phyloP scores from a whole-genome alignment of 2,329 filamentous ascomycete species.

The Pestalotiopsis sp. region DNA sequence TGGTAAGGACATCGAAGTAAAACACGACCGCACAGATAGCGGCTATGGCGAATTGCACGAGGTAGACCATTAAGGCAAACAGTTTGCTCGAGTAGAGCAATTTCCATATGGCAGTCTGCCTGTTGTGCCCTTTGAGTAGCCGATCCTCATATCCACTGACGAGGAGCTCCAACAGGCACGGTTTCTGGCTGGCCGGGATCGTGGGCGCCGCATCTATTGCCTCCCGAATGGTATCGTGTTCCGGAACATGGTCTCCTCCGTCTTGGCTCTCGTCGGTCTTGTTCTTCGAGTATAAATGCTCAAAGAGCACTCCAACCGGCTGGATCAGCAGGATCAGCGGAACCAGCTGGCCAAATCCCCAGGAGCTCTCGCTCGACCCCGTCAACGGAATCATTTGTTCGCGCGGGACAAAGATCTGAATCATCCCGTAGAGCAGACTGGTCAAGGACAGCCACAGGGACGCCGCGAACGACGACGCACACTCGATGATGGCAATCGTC shows the following conservation, averaged over 20 bases:
- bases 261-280: not conserved
- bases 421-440: slow-evolving; percentile 11
- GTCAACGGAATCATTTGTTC: slow-evolving; percentile 11
- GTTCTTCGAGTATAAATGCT: slow-evolving; percentile 1
- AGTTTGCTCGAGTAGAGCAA: slow-evolving; percentile 11
- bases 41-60: slow-evolving; percentile 8
- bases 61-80: slow-evolving; percentile 10
- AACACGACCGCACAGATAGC: slow-evolving; percentile 11
- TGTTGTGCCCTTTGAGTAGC: not conserved
- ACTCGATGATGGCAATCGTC: slow-evolving; percentile 5
- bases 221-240: not conserved
- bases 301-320: slow-evolving; percentile 12
- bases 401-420: slow-evolving; percentile 12
- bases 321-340: slow-evolving; percentile 13
- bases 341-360: slow-evolving; percentile 13
- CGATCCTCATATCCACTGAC: not conserved
- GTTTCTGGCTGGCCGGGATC: not conserved
- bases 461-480: slow-evolving; percentile 10
- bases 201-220: not conserved
- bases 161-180: not conserved
- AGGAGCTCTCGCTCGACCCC: slow-evolving; percentile 1
- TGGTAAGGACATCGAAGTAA: slow-evolving; percentile 5
- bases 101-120: not conserved
- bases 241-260: not conserved
- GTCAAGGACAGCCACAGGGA: slow-evolving; percentile 13